Evolutionary conservation across 2,329 filamentous ascomycete species (phyloP).

Genomic region (Alternaria viburni): DNA sequence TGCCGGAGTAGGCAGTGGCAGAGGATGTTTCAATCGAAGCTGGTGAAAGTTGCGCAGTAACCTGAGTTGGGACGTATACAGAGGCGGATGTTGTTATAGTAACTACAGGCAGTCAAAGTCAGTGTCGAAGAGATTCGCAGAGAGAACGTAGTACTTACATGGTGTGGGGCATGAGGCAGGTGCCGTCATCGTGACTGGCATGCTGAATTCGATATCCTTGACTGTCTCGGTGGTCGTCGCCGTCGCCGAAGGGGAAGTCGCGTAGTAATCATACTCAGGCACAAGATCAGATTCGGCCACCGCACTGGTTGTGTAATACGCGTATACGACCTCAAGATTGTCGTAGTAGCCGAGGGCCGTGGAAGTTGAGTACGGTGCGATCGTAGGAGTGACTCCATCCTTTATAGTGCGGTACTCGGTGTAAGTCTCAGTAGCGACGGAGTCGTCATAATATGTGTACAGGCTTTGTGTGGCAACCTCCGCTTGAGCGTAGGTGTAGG

Average conservation of each 20-base stretch:
- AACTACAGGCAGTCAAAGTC: constrained; percentile 5
- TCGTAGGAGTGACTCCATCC: constrained; percentile 33
- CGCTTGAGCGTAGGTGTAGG: constrained; percentile 27
- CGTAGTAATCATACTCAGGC: constrained; percentile 14
- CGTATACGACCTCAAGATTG: constrained; percentile 24
- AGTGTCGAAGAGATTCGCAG: not conserved
- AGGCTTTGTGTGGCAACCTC: constrained; percentile 17
- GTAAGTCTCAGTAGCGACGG: constrained; percentile 17
- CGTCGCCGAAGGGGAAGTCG: constrained; percentile 9
- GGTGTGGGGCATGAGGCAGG: constrained; percentile 34
- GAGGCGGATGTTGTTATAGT: constrained; percentile 25
- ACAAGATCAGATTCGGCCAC: constrained; percentile 35
- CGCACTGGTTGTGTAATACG: constrained; percentile 29
- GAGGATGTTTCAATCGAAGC: constrained; percentile 22
- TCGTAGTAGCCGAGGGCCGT: not conserved
- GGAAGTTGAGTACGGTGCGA: constrained; percentile 19
- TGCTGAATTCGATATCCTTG: constrained; percentile 24
- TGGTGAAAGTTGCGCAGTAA: constrained; percentile 33
- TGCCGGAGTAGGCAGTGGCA: constrained; percentile 6
- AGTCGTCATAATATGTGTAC: constrained; percentile 20
- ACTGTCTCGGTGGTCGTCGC: constrained; percentile 5
- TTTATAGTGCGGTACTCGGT: constrained; percentile 28
- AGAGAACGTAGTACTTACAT: constrained; percentile 11
- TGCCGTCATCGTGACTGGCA: constrained; percentile 41
- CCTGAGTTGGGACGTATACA: constrained; percentile 30